Percentiles rank a stretch among this genome's conserved stretches.
These are phyloP conservation scores for Aleurites moluccanus DNA, from an alignment of 441 rosid genomes.

Conservation along the genomic window DNA sequence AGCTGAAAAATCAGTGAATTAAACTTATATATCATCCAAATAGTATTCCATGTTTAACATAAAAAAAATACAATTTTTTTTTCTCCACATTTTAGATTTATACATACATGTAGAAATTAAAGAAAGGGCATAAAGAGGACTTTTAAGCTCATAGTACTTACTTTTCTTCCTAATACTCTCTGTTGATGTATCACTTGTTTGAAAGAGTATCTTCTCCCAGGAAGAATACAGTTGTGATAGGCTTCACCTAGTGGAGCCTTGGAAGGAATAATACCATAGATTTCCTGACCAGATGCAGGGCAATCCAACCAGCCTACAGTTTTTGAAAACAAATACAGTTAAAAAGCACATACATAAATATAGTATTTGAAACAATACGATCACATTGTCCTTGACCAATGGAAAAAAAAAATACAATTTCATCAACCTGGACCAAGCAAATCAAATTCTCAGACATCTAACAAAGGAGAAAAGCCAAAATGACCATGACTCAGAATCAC, in stretches of 20 bases:
- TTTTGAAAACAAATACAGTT: conserved; percentile 2
- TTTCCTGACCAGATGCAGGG: conserved; percentile 77
- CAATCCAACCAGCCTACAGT: conserved; percentile 94
- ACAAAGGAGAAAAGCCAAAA: not conserved
- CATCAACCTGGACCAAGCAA: not conserved
- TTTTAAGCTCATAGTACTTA: conserved; percentile 30
- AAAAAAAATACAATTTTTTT: not conserved
- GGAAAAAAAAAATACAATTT: not conserved
- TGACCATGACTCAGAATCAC: not conserved
- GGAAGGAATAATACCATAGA: conserved; percentile 76
- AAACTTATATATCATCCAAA: conserved; percentile 8
- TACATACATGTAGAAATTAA: not conserved
- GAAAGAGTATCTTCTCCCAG: conserved; percentile 96
- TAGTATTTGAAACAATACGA: not conserved
- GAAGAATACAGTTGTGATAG: conserved; percentile 73
- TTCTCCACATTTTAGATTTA: not conserved
- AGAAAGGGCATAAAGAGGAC: not conserved
- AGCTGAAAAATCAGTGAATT: conserved; percentile 52
- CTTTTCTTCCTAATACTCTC: conserved; percentile 79
- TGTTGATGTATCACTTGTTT: conserved; percentile 79
- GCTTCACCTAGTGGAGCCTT: conserved; percentile 93
- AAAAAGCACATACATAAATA: not conserved
- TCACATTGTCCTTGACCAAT: not conserved
- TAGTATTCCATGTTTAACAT: conserved; percentile 1
- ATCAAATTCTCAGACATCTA: conserved; percentile 27